Base-by-base conservation (phyloP, 805 yeast species). In the Cyberlindnera americana region DNA sequence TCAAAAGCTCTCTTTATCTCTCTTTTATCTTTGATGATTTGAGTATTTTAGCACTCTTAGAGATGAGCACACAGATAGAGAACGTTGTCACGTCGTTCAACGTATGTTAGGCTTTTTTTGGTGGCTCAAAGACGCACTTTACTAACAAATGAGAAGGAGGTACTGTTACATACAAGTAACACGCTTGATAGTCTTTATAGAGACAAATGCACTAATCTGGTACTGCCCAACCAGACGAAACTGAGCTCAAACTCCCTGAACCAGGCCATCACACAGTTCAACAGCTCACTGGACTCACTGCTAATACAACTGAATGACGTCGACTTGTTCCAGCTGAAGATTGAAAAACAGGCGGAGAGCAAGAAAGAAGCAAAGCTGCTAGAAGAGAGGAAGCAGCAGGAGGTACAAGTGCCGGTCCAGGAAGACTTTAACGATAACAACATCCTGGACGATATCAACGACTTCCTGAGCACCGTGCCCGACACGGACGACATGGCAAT, bases 401-500 rank as follows among this genome's bases (percentile, higher is more conserved):
- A 37, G 29, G 39, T 27, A 25, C 21, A 31, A 33, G 24, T 39
- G 32, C n/a, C n/a, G n/a, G n/a, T n/a, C n/a, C 29, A 32, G 17
- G 36, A 29, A 27, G 22, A 15, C 15, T 21, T 24, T 12, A 28
- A 33, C 11, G 29, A 32, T 6, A 29, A 22, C 27, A 43, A 38
- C 28, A 49, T 57, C 6, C 32, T 57, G n/a, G 50, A 53, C n/a
- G 61, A 57, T 29, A 47, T 57, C 18, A 54, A 54, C 27, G 52
- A 54, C 15, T 57, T 57, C 29, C 37, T 57, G 15, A 46, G 57
- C 8, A 48, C 51, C 9, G 56, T 56, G 4, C 58, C 61, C 25
- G 70, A 64, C 37, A 50, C 58, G 27, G 43, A 53, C 6, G 66
- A 59, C 15, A 41, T 59, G 25, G 57, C 51, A 19, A 48, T 61